Evolutionary conservation across 2,329 filamentous ascomycete genomes (phyloP).

Genomic region (Diaporthe longicolla): DNA sequence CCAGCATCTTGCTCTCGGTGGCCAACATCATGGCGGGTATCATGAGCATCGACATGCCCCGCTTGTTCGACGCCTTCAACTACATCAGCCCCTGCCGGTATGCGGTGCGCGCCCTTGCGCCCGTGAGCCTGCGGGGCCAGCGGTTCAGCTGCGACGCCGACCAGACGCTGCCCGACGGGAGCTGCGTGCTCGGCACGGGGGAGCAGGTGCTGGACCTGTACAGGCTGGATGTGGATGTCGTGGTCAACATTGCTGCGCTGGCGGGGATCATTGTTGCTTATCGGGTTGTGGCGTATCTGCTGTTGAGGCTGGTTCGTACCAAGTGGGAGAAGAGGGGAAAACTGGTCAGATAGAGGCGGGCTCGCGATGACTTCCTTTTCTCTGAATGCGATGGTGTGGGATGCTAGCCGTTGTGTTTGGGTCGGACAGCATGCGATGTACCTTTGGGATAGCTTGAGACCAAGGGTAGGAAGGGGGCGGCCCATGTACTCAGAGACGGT

Average conservation of each 20-base stretch:
- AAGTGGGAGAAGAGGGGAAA: constrained; percentile 59
- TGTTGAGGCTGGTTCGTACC: constrained; percentile 69
- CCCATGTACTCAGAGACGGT: neutral
- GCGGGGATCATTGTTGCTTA: constrained; percentile 76
- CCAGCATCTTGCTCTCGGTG: constrained; percentile 77
- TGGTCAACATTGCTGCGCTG: constrained; percentile 73
- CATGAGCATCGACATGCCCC: constrained; percentile 78
- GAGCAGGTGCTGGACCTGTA: constrained; percentile 78
- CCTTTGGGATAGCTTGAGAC: neutral
- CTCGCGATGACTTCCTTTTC: neutral
- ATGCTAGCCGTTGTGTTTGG: neutral
- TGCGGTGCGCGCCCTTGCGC: constrained; percentile 74
- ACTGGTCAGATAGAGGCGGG: neutral
- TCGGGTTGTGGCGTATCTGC: constrained; percentile 71
- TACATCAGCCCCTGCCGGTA: constrained; percentile 81
- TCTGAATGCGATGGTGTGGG: neutral
- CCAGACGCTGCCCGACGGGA: constrained; percentile 72
- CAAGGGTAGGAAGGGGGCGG: neutral
- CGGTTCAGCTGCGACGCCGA: constrained; percentile 73
- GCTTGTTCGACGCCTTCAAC: constrained; percentile 76
- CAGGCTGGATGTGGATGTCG: constrained; percentile 72
- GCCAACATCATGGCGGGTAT: constrained; percentile 80
- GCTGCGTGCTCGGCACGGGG: constrained; percentile 76
- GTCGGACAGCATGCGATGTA: neutral
- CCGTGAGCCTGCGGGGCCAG: constrained; percentile 73